Evolutionary conservation across 2,329 filamentous ascomycete species (phyloP).

Genomic region (Penicillium aurantiogriseum): DNA sequence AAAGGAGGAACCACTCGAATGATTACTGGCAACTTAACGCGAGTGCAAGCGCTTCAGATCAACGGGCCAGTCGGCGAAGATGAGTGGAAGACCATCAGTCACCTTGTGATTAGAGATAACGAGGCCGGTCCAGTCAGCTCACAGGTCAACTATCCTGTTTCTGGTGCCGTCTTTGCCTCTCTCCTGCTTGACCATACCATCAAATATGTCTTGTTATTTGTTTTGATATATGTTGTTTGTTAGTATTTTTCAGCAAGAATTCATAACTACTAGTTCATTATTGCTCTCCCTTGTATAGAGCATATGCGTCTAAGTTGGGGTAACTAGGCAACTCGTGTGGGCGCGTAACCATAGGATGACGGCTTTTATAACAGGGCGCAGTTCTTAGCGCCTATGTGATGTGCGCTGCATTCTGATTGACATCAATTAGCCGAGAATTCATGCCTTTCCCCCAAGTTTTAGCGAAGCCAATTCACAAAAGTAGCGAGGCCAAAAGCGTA

Average conservation of each 20-base stretch:
- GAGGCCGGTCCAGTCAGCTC: not conserved
- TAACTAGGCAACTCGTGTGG: too few relatives aligned
- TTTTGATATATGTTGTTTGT: not conserved
- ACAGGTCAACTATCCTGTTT: not conserved
- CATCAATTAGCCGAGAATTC: too few relatives aligned
- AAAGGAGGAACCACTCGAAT: not conserved
- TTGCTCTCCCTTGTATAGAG: too few relatives aligned
- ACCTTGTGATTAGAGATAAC: not conserved
- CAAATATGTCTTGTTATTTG: not conserved
- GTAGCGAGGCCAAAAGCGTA: too few relatives aligned
- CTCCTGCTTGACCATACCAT: not conserved
- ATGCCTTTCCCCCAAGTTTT: too few relatives aligned
- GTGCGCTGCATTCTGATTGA: too few relatives aligned
- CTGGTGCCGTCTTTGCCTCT: not conserved
- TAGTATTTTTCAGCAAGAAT: not conserved
- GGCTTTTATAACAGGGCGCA: too few relatives aligned
- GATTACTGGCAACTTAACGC: not conserved
- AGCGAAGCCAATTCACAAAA: too few relatives aligned
- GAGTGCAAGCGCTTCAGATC: not conserved
- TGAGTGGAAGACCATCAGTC: not conserved
- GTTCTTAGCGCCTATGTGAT: too few relatives aligned
- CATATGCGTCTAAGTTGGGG: too few relatives aligned
- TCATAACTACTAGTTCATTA: too few relatives aligned
- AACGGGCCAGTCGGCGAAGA: not conserved
- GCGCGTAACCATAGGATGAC: too few relatives aligned